Conservation (phyloP, 106 monocot genomes). For the Amphibolis antarctica region DNA sequence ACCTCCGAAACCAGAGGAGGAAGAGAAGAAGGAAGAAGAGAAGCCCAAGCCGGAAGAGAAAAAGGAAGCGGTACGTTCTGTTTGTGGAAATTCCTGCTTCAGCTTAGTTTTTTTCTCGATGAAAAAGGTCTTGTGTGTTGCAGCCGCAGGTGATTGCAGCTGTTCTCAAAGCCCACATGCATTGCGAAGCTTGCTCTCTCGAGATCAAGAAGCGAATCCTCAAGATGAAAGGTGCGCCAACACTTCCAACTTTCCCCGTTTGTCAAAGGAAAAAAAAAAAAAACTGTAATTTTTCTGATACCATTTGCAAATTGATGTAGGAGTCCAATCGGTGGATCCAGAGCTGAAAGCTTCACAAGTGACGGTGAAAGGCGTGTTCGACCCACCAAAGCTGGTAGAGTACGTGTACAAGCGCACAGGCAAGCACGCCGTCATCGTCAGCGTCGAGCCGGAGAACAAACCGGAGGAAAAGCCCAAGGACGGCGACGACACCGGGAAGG, state of each 20-base stretch:
- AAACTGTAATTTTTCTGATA: neutral
- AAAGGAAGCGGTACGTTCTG: constrained; percentile 48
- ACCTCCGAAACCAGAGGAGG: constrained; percentile 25
- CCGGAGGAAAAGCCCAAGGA: constrained; percentile 12
- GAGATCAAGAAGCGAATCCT: constrained; percentile 86
- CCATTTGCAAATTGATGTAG: constrained; percentile 7
- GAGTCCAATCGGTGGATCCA: constrained; percentile 54
- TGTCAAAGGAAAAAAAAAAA: neutral
- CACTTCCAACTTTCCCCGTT: neutral
- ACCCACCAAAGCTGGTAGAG: constrained; percentile 43
- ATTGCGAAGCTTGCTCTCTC: constrained; percentile 88
- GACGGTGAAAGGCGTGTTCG: constrained; percentile 58
- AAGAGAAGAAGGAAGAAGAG: constrained; percentile 42
- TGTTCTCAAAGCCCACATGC: constrained; percentile 84
- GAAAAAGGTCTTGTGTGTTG: neutral
- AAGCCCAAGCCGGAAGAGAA: constrained; percentile 50
- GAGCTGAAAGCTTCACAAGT: constrained; percentile 65
- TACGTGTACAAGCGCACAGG: constrained; percentile 78
- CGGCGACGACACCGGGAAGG: constrained; percentile 1
- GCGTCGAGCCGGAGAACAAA: constrained; percentile 41
- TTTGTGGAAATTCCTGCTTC: no score
- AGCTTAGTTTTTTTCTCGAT: neutral
- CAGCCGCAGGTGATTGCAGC: constrained; percentile 52
- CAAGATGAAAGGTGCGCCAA: constrained; percentile 63
- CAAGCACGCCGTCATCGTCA: constrained; percentile 58